phyloP scores from a whole-genome alignment of 495 filamentous ascomycete genomes.

The Tuber brumale region DNA sequence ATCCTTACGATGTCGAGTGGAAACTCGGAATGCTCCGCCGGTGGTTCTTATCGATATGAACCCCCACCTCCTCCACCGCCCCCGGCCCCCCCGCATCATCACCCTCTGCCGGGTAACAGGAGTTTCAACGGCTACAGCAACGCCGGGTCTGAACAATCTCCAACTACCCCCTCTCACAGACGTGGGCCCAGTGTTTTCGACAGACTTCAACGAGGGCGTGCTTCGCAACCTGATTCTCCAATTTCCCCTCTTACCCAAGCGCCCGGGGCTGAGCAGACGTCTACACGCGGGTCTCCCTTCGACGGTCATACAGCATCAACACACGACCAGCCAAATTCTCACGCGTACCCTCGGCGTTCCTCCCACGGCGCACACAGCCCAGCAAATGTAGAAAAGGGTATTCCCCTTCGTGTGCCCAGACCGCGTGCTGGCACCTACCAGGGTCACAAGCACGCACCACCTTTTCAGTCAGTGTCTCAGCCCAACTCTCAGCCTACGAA shows the following conservation, averaged over 20 bases:
- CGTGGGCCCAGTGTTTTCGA: neutral
- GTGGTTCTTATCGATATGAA: neutral
- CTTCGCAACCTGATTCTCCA: neutral
- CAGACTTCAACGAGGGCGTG: neutral
- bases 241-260: neutral
- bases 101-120: constrained; percentile 1
- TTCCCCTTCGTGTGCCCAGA: neutral
- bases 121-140: neutral
- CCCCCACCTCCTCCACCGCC: constrained; percentile 3
- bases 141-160: neutral
- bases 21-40: neutral
- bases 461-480: neutral
- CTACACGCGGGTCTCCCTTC: neutral
- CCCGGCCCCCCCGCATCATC: neutral
- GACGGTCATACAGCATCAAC: neutral
- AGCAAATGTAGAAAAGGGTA: neutral
- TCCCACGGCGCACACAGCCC: neutral
- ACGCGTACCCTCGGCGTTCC: neutral
- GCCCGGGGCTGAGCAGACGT: neutral
- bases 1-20: constrained; percentile 3
- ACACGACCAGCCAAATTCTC: neutral
- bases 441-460: neutral
- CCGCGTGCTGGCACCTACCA: neutral
- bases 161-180: neutral
- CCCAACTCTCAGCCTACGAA: neutral